A percentile compares a stretch with the other conserved stretches of the same genome.
phyloP scores from a whole-genome alignment of 2,329 filamentous ascomycete species.

The Ophiocordyceps unilateralis region DNA sequence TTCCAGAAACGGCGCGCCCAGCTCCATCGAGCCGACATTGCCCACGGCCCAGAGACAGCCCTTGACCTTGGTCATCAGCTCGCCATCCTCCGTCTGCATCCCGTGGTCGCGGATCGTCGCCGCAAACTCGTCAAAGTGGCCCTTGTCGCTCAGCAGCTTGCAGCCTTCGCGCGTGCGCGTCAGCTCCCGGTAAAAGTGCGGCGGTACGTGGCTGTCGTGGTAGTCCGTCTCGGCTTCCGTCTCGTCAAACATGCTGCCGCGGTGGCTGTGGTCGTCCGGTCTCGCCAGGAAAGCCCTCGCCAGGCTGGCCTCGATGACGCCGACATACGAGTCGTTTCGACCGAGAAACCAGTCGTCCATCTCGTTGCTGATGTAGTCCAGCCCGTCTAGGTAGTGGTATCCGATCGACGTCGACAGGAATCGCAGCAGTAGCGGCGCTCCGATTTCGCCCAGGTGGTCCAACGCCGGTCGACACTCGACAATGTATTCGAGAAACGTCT shows the following conservation, averaged over 20 bases:
- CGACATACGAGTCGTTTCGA: slow-evolving; percentile 90
- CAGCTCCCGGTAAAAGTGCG: slow-evolving; percentile 92
- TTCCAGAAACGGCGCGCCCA: slow-evolving; percentile 87
- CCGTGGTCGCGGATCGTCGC: slow-evolving; percentile 76
- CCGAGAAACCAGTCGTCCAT: slow-evolving; percentile 99
- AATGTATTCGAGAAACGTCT: slow-evolving; percentile 81
- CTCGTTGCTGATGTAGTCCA: slow-evolving; percentile 97
- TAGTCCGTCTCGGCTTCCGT: slow-evolving; percentile 37
- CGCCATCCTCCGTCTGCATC: slow-evolving; percentile 68
- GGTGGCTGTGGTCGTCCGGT: slow-evolving; percentile 38
- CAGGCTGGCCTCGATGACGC: slow-evolving; percentile 86
- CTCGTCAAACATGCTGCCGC: slow-evolving; percentile 41
- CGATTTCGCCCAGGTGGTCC: slow-evolving; percentile 92
- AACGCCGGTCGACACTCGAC: slow-evolving; percentile 89
- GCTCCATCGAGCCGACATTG: slow-evolving; percentile 95
- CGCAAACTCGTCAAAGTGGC: slow-evolving; percentile 89
- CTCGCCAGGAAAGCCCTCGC: slow-evolving; percentile 66
- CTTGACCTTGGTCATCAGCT: slow-evolving; percentile 84
- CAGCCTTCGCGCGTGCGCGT: slow-evolving; percentile 88
- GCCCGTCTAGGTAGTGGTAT: slow-evolving; percentile 88
- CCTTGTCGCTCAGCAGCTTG: slow-evolving; percentile 74
- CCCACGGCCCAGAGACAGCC: slow-evolving; percentile 95
- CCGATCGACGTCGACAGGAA: slow-evolving; percentile 93
- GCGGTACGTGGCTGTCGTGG: slow-evolving; percentile 60
- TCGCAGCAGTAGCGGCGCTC: slow-evolving; percentile 75